Evolutionary conservation across 2,329 filamentous ascomycete genomes (phyloP).

Genomic region (Exophiala alcalophila): DNA sequence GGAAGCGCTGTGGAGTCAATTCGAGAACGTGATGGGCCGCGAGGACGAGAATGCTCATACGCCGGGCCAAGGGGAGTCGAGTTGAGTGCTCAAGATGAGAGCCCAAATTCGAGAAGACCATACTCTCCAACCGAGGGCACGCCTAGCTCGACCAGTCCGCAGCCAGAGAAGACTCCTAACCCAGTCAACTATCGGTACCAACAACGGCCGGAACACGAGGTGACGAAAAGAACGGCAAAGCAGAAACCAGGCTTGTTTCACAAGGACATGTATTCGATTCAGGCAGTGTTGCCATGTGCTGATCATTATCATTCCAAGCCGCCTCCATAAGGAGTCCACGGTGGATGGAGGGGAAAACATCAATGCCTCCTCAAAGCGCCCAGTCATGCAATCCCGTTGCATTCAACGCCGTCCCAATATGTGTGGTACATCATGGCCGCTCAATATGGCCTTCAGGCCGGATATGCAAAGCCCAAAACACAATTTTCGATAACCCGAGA

Average conservation of each 20-base stretch:
- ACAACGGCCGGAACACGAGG: too few relatives aligned
- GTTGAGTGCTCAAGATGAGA: slow-evolving; percentile 1
- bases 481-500: too few relatives aligned
- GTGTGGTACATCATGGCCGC: too few relatives aligned
- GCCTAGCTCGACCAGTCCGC: too few relatives aligned
- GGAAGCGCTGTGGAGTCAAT: slow-evolving; percentile 94
- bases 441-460: too few relatives aligned
- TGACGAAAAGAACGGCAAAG: too few relatives aligned
- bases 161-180: too few relatives aligned
- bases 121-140: too few relatives aligned
- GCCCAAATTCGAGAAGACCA: background rate
- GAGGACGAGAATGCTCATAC: slow-evolving; percentile 44
- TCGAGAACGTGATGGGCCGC: slow-evolving; percentile 91
- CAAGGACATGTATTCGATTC: slow-evolving; percentile 4
- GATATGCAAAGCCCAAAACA: slow-evolving; percentile 7
- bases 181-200: too few relatives aligned
- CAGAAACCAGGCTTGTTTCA: background rate
- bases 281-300: background rate
- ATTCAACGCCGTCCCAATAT: slow-evolving; percentile 13
- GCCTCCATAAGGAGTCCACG: too few relatives aligned
- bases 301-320: slow-evolving; percentile 9
- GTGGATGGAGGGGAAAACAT: too few relatives aligned
- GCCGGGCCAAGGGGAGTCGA: slow-evolving; percentile 1
- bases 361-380: slow-evolving; percentile 12
- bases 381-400: slow-evolving; percentile 8